A percentile compares a stretch with the other conserved stretches of the same genome.
Evolutionary conservation across 257 asterid genomes (phyloP).

Genomic region (Coffea eugenioides): DNA sequence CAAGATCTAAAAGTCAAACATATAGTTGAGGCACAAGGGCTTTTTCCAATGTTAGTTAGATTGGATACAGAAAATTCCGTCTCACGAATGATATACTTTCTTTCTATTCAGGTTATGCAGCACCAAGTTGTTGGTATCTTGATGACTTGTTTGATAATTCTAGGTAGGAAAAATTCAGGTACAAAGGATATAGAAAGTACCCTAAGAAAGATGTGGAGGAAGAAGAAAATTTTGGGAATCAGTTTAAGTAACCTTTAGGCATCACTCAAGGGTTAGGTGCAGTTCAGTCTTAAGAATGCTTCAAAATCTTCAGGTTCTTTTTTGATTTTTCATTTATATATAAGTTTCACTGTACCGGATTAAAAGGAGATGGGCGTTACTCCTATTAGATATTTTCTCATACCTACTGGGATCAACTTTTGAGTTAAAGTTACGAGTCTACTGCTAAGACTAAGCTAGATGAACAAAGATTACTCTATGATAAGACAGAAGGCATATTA

Average conservation of each 20-base stretch:
- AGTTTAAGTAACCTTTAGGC: neutral
- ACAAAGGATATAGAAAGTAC: too few species aligned
- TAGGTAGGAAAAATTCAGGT: neutral
- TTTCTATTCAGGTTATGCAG: neutral
- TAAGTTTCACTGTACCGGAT: too few species aligned
- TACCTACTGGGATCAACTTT: neutral
- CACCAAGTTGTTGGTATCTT: neutral
- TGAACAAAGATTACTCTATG: neutral
- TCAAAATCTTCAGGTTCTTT: neutral
- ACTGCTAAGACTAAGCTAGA: too few species aligned
- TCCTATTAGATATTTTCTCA: neutral
- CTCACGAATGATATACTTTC: neutral
- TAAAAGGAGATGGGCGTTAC: neutral
- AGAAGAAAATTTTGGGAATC: neutral
- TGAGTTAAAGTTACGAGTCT: too few species aligned
- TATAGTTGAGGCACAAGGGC: neutral
- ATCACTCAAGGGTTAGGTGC: too few species aligned
- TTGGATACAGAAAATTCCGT: too few species aligned
- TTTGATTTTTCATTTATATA: too few species aligned
- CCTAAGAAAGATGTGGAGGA: too few species aligned
- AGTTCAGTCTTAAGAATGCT: neutral
- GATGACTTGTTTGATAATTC: neutral
- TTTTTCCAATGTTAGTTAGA: neutral
- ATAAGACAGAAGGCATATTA: too few species aligned
- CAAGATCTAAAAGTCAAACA: neutral